A percentile compares a stretch with the other conserved stretches of the same genome.
Evolutionary conservation across 2,329 filamentous ascomycete species (phyloP).

Genomic region (Fusarium torreyae): DNA sequence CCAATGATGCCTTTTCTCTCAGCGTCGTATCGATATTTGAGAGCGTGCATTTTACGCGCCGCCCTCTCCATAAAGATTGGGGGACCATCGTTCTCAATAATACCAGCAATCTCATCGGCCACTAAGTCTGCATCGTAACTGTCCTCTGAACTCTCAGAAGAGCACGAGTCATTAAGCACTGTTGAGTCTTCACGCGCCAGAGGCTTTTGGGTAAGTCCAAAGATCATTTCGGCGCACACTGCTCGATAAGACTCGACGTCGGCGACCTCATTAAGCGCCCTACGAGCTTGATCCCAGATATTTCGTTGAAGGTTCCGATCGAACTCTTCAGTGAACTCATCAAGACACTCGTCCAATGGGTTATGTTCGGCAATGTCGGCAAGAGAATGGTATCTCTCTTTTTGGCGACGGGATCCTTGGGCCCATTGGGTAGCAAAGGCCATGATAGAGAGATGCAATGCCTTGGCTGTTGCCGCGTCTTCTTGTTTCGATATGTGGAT

Average conservation of each 20-base stretch:
- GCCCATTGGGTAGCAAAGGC: conserved; percentile 68
- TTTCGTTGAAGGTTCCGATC: conserved; percentile 55
- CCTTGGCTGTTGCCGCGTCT: conserved; percentile 44
- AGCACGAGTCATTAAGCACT: background rate
- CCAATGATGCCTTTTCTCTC: conserved; percentile 27
- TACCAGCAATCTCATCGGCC: conserved; percentile 21
- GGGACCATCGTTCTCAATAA: conserved; percentile 44
- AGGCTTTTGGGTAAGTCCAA: conserved; percentile 55
- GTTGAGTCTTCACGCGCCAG: conserved; percentile 9
- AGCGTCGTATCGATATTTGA: conserved; percentile 46
- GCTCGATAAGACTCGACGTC: conserved; percentile 57
- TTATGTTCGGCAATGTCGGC: background rate
- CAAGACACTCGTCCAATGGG: background rate
- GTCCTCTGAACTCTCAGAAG: background rate
- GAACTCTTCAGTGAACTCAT: conserved; percentile 52
- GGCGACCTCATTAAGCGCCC: conserved; percentile 53
- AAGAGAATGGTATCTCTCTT: conserved; percentile 15
- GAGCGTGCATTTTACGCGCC: conserved; percentile 43
- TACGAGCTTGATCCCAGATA: conserved; percentile 57
- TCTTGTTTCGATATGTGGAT: conserved; percentile 53
- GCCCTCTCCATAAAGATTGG: conserved; percentile 45
- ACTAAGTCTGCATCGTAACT: conserved; percentile 7
- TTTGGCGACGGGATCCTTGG: conserved; percentile 47
- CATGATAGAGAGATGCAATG: conserved; percentile 64
- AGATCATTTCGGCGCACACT: conserved; percentile 58